A percentile compares a stretch with the other conserved stretches of the same genome.
These are phyloP conservation scores for Phytophthora capsici DNA, from an alignment of 352 stramenopile species.

Conservation along the genomic window DNA sequence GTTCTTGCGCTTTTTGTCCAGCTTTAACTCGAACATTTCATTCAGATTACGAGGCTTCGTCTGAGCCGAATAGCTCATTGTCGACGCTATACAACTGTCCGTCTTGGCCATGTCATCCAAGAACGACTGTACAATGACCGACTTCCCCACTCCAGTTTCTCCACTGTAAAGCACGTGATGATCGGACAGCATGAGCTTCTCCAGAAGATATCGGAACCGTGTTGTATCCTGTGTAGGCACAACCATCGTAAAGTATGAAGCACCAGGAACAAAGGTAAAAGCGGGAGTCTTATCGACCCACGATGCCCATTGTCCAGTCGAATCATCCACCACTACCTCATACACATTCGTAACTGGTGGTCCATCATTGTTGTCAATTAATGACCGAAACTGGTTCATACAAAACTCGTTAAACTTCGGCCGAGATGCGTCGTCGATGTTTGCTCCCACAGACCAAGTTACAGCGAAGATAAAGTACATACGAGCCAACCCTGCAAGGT, in stretches of 20 bases:
- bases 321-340: conserved; percentile 85
- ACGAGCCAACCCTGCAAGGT: conserved; percentile 63
- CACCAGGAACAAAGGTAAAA: conserved; percentile 85
- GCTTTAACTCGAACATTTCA: conserved; percentile 83
- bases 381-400: conserved; percentile 62
- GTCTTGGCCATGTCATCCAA: conserved; percentile 89
- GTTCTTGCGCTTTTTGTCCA: conserved; percentile 90
- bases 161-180: conserved; percentile 91
- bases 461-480: conserved; percentile 92
- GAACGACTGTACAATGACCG: conserved; percentile 91
- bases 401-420: conserved; percentile 91
- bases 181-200: conserved; percentile 83
- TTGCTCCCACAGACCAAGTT: conserved; percentile 87
- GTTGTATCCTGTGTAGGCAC: conserved; percentile 95
- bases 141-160: conserved; percentile 94
- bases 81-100: conserved; percentile 80
- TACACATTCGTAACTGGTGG: conserved; percentile 80
- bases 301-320: conserved; percentile 72
- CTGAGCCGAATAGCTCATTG: conserved; percentile 92
- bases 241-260: conserved; percentile 95
- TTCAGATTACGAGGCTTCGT: conserved; percentile 87
- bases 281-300: conserved; percentile 90
- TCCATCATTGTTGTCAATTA: conserved; percentile 61
- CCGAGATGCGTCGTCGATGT: conserved; percentile 85
- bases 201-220: conserved; percentile 93